Conservation (phyloP, 1,284 basidiomycete genomes). For the Fomes fomentarius region DNA sequence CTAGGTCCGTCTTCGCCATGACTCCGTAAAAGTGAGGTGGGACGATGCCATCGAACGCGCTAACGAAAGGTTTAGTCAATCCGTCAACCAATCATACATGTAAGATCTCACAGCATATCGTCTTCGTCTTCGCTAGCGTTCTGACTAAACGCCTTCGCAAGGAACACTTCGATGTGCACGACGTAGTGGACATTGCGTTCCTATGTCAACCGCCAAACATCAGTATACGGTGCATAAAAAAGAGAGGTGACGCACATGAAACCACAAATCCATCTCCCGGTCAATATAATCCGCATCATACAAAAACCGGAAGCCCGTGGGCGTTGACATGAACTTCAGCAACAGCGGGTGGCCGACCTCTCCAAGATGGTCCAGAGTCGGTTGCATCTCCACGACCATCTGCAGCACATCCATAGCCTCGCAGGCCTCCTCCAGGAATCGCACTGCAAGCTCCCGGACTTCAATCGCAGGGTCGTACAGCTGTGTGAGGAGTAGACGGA, state of each 20-base stretch:
- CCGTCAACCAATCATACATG: background rate
- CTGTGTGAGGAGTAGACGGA: conserved; percentile 91
- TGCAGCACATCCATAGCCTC: conserved; percentile 83
- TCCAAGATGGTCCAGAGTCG: conserved; percentile 93
- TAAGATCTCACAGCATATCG: conserved; percentile 54
- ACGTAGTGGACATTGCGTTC: conserved; percentile 88
- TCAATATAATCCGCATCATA: conserved; percentile 93
- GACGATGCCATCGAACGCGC: conserved; percentile 84
- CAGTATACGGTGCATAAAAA: too few species aligned
- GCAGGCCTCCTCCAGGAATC: conserved; percentile 89
- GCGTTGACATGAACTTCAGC: conserved; percentile 95
- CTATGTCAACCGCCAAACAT: conserved; percentile 41
- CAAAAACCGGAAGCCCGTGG: conserved; percentile 91
- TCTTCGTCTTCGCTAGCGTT: conserved; percentile 65
- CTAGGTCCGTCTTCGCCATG: conserved; percentile 94
- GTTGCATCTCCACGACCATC: conserved; percentile 92
- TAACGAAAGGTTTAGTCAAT: conserved; percentile 28
- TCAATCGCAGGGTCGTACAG: conserved; percentile 91
- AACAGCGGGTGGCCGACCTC: conserved; percentile 90
- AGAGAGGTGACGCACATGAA: conserved; percentile 62
- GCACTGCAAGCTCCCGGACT: conserved; percentile 89
- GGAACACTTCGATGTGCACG: conserved; percentile 85
- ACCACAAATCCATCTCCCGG: conserved; percentile 95
- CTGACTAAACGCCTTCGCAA: conserved; percentile 75
- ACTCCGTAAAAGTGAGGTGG: conserved; percentile 98